Evolutionary conservation across 148 eudicot species (phyloP).

Genomic region (Oxyria digyna): DNA sequence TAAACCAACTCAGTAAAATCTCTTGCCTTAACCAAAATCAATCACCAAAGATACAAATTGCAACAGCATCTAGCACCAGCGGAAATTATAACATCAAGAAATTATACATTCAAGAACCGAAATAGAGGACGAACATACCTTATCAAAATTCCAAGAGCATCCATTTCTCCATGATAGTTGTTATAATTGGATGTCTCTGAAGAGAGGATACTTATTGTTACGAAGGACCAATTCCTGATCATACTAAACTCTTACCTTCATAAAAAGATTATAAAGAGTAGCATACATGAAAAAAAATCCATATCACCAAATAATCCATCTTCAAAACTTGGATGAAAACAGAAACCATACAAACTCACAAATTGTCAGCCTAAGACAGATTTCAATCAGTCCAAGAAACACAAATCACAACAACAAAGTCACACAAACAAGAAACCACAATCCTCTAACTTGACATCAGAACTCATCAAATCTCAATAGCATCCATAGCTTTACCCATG

Average conservation of each 20-base stretch:
- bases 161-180: too few species aligned
- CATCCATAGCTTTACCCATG: slow-evolving; percentile 34
- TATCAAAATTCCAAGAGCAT: not conserved
- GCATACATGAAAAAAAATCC: not conserved
- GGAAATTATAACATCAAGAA: not conserved
- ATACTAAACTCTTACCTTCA: not conserved
- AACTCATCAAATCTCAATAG: not conserved
- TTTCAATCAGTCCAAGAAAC: not conserved
- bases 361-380: not conserved
- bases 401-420: not conserved
- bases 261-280: not conserved
- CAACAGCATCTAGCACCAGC: not conserved
- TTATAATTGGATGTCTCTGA: too few species aligned
- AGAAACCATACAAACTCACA: too few species aligned
- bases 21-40: not conserved
- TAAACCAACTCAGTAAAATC: not conserved
- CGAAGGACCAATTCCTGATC: not conserved
- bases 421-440: not conserved
- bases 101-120: not conserved
- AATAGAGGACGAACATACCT: not conserved
- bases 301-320: not conserved
- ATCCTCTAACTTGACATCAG: not conserved
- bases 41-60: not conserved
- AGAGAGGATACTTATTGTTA: too few species aligned
- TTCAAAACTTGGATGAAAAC: not conserved